Conservation (phyloP, 1,139 yeast species). For the Groenewaldozyma sp. region DNA sequence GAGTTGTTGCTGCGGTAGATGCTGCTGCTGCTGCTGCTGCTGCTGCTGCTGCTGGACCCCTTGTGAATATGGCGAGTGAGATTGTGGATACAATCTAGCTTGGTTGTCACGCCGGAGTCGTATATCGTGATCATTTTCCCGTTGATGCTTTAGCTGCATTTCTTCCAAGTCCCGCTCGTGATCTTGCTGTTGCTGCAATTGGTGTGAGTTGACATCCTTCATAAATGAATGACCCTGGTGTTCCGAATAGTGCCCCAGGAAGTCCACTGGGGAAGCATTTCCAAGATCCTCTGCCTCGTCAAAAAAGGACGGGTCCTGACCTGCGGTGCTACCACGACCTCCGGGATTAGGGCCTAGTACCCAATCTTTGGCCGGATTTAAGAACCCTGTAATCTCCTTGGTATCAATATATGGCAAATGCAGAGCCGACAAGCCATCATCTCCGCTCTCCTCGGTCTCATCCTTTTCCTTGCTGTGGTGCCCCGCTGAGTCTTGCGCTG, state of each 20-base stretch:
- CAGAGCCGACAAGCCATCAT: constrained; percentile 20
- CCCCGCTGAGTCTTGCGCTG: no score
- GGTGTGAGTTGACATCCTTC: no score
- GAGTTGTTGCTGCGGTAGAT: constrained; percentile 1
- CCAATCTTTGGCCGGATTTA: constrained; percentile 20
- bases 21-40: neutral
- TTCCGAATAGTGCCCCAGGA: constrained; percentile 20
- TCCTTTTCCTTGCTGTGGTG: neutral
- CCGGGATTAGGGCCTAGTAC: constrained; percentile 12
- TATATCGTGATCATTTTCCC: neutral
- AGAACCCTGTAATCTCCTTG: constrained; percentile 18
- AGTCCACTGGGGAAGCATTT: constrained; percentile 17
- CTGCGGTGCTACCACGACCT: neutral
- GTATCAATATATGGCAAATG: constrained; percentile 21
- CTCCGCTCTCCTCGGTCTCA: constrained; percentile 1
- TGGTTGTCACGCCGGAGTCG: neutral
- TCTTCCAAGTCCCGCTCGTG: neutral
- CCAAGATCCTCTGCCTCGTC: constrained; percentile 15
- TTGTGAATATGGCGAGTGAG: constrained; percentile 4
- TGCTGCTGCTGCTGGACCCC: constrained; percentile 6
- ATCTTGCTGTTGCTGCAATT: neutral
- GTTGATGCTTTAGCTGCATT: neutral
- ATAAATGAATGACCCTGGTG: constrained; percentile 1
- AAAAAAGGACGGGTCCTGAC: neutral
- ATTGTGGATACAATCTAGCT: neutral